These are phyloP conservation scores for Trebouxia gelatinosa DNA, from an alignment of 163 green algal genomes.

Conservation along the genomic window DNA sequence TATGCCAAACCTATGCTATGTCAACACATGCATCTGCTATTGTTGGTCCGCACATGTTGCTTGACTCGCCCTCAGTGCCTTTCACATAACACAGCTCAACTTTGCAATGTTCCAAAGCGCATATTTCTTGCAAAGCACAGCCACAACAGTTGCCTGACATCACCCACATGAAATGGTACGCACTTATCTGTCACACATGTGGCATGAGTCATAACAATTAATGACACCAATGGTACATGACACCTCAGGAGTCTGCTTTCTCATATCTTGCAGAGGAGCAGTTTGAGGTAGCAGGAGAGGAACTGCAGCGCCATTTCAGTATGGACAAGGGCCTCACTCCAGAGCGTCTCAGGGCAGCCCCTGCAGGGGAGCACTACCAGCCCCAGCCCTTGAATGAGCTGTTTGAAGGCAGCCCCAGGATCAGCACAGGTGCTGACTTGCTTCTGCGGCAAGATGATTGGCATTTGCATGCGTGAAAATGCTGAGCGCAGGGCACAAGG, in stretches of 20 bases:
- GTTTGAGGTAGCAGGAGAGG: slow-evolving; percentile 43
- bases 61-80: too few relatives aligned
- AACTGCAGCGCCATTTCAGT: slow-evolving; percentile 46
- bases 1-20: too few relatives aligned
- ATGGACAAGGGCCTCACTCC: slow-evolving; percentile 33
- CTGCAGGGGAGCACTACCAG: not conserved
- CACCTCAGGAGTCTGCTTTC: not conserved
- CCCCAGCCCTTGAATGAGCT: not conserved
- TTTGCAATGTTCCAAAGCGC: too few relatives aligned
- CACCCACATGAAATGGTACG: too few relatives aligned
- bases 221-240: not conserved
- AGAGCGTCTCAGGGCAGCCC: slow-evolving; percentile 44
- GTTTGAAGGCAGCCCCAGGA: not conserved
- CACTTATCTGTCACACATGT: too few relatives aligned
- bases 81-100: too few relatives aligned
- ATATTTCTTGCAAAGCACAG: too few relatives aligned
- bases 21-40: too few relatives aligned
- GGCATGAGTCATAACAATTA: not conserved
- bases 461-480: not conserved
- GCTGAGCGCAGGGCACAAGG: slow-evolving; percentile 19
- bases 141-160: too few relatives aligned
- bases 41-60: too few relatives aligned
- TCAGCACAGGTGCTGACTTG: not conserved
- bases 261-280: slow-evolving; percentile 46
- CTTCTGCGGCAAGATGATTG: not conserved